Base-by-base conservation (phyloP, 129 eudicot genomes). In the Arctium minus region DNA sequence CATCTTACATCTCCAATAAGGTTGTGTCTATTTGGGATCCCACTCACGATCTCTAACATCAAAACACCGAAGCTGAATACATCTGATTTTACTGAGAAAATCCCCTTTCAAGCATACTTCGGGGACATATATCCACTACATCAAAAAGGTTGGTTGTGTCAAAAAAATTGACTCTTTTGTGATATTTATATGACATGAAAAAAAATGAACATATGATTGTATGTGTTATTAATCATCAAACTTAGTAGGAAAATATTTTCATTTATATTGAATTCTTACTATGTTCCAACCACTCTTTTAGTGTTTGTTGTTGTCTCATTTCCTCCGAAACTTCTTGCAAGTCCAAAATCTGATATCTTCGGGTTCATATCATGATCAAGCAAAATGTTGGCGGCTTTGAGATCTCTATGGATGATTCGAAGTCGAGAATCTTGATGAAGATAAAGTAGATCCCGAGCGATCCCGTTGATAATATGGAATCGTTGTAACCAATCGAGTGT, bases 281-380 rank as follows among this genome's bases (percentile, higher is more conserved):
- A 88, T 81, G 89, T 88, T 10, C 91, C 93, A 2, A 90, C 86
- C 2, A 90, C 88, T 78, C 88, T 53, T 44, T 72, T 78, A 69
- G 91, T 90, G 60, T 85, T 86, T 53, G 81, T 84, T 33, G 67
- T 78, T 3, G 83, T 73, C 40, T 87, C 82, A 73, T 87, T 68
- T 68, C 88, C 90, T 70, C 89, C 78, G 17, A 90, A 88, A 27
- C 76, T 84, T 82, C 92, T 90, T 5, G 92, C 92, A 29, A 88
- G 37, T 8, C 94, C 94, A 74, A 90, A 90, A 37, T 88, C 91
- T 8, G 92, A 86, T 53, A 90, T 90, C 64, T 88, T 90, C 5
- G 91, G 84, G 46, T 82, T 88, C 87, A 90, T 74, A 36, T 90
- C 85, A 10, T 15, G 29, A 78, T 90, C 94, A 12, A 90, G 74